Base-by-base conservation (phyloP, 257 asterid species). In the Ballota nigra region DNA sequence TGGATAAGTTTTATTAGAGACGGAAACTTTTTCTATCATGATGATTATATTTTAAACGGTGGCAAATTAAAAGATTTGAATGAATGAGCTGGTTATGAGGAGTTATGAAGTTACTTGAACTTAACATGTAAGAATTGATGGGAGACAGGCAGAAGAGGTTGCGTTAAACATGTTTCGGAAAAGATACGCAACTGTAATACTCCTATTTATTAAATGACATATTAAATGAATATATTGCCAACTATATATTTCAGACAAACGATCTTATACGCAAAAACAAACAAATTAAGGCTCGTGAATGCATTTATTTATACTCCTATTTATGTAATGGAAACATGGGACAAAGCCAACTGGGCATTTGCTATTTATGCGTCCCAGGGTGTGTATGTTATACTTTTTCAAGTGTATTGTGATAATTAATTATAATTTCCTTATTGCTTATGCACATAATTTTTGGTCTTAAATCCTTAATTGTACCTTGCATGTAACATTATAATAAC, bases 261-360 rank as follows among this genome's bases (percentile, higher is more conserved):
- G n/a, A n/a, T 16, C 7, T 23, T 26, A 19, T 51, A 23, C 16
- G 16, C 22, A 16, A 62, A 18, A 8, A 20, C 4, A 59, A 58
- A 2, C 38, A 12, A 65, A 15, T n/a, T 28, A 20, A 20, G 24
- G 70, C 45, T 47, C 43, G 71, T 24, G 59, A 66, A 24, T 45
- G 71, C 52, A 66, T 65, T 12, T 23, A 33, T 34, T 41, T n/a
- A n/a, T n/a, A n/a, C n/a, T n/a, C n/a, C n/a, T n/a, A 29, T 19
- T n/a, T 55, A 55, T 23, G 11, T 15, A 43, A 43, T 66, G n/a
- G 26, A 66, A 66, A 66, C 26, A n/a, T 66, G 70, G 40, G 70
- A 8, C 70, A 65, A 38, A 6, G 57, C 71, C 59, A 66, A 66
- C 59, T 45, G 15, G 59, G 16, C 53, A 63, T 19, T 63, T 63